These are phyloP conservation scores for Corniculantispora saksenae DNA, from an alignment of 2,329 filamentous ascomycete species.

Conservation along the genomic window DNA sequence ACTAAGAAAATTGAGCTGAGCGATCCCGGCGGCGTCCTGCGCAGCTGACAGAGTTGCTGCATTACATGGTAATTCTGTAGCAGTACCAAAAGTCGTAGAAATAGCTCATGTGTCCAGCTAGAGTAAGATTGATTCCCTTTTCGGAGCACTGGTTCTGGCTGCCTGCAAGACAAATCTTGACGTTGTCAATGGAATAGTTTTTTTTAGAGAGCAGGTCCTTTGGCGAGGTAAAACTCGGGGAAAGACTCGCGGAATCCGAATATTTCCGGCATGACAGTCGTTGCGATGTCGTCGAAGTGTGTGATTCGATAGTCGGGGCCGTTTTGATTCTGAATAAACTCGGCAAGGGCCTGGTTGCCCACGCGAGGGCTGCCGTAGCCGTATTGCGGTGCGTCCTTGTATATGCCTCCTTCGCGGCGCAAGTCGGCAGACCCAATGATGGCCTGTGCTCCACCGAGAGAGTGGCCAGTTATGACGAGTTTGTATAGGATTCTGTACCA, in stretches of 20 bases:
- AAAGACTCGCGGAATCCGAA: not conserved
- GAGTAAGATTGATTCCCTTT: not conserved
- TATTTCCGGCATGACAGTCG: not conserved
- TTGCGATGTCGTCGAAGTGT: not conserved
- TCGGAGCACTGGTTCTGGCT: not conserved
- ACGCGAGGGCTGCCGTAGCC: not conserved
- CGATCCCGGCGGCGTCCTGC: too few species aligned
- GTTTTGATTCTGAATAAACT: not conserved
- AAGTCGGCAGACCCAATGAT: not conserved
- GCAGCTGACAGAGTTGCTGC: too few species aligned
- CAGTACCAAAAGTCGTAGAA: too few species aligned
- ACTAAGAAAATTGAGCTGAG: too few species aligned
- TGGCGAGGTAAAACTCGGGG: too few species aligned
- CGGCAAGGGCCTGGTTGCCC: not conserved
- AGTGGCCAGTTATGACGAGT: not conserved
- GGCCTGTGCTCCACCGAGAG: not conserved
- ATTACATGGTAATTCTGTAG: too few species aligned
- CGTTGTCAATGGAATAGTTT: too few species aligned
- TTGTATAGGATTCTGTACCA: not conserved
- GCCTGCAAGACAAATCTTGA: not conserved
- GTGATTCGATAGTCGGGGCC: not conserved
- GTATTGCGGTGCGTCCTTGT: not conserved
- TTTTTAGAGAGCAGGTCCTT: too few species aligned
- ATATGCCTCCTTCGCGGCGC: not conserved
- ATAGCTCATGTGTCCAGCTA: not conserved